These are phyloP conservation scores for Aspergillus pseudoglaucus DNA, from an alignment of 2,329 filamentous ascomycete genomes.

Conservation along the genomic window DNA sequence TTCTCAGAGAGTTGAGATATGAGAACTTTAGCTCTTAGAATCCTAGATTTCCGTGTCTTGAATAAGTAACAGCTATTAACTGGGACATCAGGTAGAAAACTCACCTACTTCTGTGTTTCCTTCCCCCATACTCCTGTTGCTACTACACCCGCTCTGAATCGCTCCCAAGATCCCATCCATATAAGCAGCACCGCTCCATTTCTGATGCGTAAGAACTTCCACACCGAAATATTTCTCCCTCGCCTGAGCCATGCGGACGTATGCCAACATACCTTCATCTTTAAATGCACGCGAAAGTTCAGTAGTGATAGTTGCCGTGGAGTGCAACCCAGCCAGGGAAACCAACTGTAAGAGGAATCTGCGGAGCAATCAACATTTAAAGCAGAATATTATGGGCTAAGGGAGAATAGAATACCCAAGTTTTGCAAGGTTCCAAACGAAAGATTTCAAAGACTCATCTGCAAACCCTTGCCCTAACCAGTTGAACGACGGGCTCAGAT, in stretches of 20 bases:
- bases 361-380: conserved; percentile 9
- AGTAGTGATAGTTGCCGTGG: conserved; percentile 56
- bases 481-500: conserved; percentile 94
- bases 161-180: conserved; percentile 85
- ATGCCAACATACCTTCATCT: conserved; percentile 89
- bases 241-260: conserved; percentile 87
- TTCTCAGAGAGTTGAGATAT: too few relatives aligned
- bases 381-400: background rate
- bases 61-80: too few relatives aligned
- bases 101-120: conserved; percentile 70
- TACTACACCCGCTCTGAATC: conserved; percentile 84
- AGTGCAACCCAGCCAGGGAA: conserved; percentile 58
- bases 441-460: conserved; percentile 72
- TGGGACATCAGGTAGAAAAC: conserved; percentile 4
- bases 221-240: conserved; percentile 85
- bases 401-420: conserved; percentile 60
- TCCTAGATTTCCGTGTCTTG: too few relatives aligned
- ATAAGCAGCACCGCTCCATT: conserved; percentile 64
- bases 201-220: conserved; percentile 92
- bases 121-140: conserved; percentile 88
- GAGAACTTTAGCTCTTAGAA: too few relatives aligned
- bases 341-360: conserved; percentile 60
- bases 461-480: conserved; percentile 95
- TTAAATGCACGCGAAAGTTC: conserved; percentile 83
- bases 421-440: conserved; percentile 92